These are phyloP conservation scores for Trametes cubensis DNA, from an alignment of 768 basidiomycete species.

Conservation along the genomic window DNA sequence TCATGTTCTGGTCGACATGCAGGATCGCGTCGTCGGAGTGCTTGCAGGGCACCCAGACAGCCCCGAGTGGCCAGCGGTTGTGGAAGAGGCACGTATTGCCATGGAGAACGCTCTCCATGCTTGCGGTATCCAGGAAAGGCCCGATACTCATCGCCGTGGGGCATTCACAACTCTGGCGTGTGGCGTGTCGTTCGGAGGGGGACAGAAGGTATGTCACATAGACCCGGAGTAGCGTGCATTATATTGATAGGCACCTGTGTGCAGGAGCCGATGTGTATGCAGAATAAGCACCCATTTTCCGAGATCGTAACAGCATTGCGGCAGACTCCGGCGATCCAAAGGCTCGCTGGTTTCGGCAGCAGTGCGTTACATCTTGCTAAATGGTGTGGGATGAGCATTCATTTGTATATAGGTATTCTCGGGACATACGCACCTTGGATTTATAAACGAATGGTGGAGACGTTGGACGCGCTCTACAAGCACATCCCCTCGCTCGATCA, in stretches of 20 bases:
- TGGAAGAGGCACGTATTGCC: not conserved
- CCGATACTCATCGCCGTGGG: slow-evolving; percentile 22
- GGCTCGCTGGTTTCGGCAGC: not conserved
- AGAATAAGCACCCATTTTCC: too few relatives aligned
- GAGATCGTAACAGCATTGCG: not conserved
- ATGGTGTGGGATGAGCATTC: not conserved
- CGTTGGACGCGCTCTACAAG: too few relatives aligned
- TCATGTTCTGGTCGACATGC: not conserved
- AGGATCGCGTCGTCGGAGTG: too few relatives aligned
- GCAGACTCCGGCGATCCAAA: not conserved
- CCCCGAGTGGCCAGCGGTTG: too few relatives aligned
- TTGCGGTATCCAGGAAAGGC: not conserved
- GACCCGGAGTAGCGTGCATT: too few relatives aligned
- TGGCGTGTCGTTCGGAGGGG: slow-evolving; percentile 36
- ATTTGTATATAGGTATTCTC: not conserved
- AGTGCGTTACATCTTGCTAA: not conserved
- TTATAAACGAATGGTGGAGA: too few relatives aligned
- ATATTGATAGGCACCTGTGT: not conserved
- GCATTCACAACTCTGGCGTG: slow-evolving; percentile 23
- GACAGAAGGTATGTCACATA: slow-evolving; percentile 27
- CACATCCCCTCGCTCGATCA: not conserved
- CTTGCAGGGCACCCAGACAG: too few relatives aligned
- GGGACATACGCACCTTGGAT: not conserved
- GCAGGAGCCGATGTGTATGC: not conserved
- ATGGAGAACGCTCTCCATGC: not conserved